Conservation (phyloP, 2,329 filamentous ascomycete genomes). For the Phaeosphaeriaceae sp. region DNA sequence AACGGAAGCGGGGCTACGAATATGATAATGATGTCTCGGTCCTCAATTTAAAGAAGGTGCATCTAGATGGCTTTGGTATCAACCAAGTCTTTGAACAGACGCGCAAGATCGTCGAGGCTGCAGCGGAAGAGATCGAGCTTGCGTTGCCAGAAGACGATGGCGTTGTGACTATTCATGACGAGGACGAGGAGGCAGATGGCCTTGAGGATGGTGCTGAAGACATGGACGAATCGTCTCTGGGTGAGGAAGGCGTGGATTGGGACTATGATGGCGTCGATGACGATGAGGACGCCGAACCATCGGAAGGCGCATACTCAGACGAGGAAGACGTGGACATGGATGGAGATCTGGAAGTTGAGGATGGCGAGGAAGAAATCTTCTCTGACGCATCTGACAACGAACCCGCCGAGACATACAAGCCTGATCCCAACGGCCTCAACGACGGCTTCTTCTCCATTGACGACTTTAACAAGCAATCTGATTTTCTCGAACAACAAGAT, state of each 20-base stretch:
- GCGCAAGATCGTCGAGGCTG: conserved; percentile 76
- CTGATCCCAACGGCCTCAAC: conserved; percentile 85
- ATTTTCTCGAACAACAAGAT: conserved; percentile 88
- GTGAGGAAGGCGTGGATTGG: conserved; percentile 44
- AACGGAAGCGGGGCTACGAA: conserved; percentile 72
- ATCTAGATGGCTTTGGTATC: conserved; percentile 85
- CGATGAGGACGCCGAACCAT: conserved; percentile 33
- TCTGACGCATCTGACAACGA: conserved; percentile 52
- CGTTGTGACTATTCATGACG: conserved; percentile 22
- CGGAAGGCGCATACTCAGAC: conserved; percentile 39
- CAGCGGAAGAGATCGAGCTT: conserved; percentile 62
- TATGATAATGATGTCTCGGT: conserved; percentile 57
- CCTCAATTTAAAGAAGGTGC: conserved; percentile 80
- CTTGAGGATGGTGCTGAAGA: conserved; percentile 44
- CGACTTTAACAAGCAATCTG: conserved; percentile 93
- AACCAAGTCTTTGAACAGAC: conserved; percentile 96
- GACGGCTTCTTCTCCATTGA: conserved; percentile 99
- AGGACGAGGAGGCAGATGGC: conserved; percentile 44
- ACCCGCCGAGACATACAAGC: conserved; percentile 63
- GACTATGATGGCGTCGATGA: conserved; percentile 43
- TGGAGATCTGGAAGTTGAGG: conserved; percentile 40
- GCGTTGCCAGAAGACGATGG: conserved; percentile 48
- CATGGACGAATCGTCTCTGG: conserved; percentile 37
- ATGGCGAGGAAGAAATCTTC: conserved; percentile 41
- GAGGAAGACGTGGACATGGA: conserved; percentile 41